Evolutionary conservation across 1,284 basidiomycete genomes (phyloP).

Genomic region (Boletus albobrunnescens): DNA sequence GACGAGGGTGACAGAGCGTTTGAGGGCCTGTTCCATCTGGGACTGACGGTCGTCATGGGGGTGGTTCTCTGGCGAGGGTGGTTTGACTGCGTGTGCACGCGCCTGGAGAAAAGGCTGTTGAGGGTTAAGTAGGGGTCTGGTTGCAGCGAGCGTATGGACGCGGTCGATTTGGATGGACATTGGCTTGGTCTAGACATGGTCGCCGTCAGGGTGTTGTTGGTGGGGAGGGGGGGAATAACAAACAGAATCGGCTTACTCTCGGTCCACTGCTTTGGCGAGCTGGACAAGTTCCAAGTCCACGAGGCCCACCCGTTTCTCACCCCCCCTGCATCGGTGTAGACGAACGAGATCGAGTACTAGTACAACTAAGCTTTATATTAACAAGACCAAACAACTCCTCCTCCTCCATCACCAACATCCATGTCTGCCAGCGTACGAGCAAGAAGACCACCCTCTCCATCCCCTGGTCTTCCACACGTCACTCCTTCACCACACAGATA

Average conservation of each 20-base stretch:
- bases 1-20: constrained; percentile 54
- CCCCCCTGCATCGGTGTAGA: too few species aligned
- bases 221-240: not conserved
- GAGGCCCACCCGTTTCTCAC: constrained; percentile 24
- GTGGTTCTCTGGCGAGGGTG: constrained; percentile 13
- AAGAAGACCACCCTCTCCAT: constrained; percentile 64
- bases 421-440: constrained; percentile 57
- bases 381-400: too few species aligned
- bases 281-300: constrained; percentile 25
- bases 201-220: constrained; percentile 7
- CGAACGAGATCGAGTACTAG: too few species aligned
- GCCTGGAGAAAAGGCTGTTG: constrained; percentile 8
- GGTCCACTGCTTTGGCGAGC: constrained; percentile 17
- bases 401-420: too few species aligned
- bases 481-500: constrained; percentile 49
- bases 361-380: too few species aligned
- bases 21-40: constrained; percentile 31
- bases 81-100: constrained; percentile 1
- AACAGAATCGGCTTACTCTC: constrained; percentile 6
- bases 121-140: constrained; percentile 19
- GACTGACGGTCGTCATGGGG: constrained; percentile 25
- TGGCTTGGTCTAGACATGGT: not conserved
- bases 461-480: constrained; percentile 42
- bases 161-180: constrained; percentile 32
- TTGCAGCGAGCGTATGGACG: constrained; percentile 20